Evolutionary conservation across 2,329 filamentous ascomycete genomes (phyloP), one percentile per base, ranked within the genome.

Genomic region (Cordyceps javanica): DNA sequence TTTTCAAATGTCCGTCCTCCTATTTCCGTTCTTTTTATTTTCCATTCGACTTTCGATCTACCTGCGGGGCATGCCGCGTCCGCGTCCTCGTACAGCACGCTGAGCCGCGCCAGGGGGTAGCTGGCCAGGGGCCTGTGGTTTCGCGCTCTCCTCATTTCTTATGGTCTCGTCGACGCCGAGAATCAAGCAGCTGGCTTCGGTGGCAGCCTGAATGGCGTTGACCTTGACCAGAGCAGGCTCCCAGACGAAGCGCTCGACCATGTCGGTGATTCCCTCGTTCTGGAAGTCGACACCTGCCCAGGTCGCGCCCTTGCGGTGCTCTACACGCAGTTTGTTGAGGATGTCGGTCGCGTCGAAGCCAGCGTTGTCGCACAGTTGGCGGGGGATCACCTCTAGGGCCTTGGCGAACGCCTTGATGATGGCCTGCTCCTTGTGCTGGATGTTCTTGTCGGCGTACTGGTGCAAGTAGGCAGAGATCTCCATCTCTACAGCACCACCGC

Each of bases 311-410:
- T 93, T 94, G 71, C 91, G 86, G 78, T 99, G 94, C 82, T 97
- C 93, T 60, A 97, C 94, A 57, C 94, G 90, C 64, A 99, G 82
- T 69, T 91, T 87, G 81, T 97, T 99, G 62, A 99, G 85, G 64
- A 99, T 97, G 69, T 99, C 94, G 53, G 94, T 99, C 26, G 94
- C 92, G 70, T 99, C 94, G 71, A 99, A 97, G 62, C 94, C 94
- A 57, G 94, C 94, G 69, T 99, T 99, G 78, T 99, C 94, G 78
- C 94, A 99, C 60, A 99, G 82, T 77, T 97, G 94, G 67, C 94
- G 88, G 23, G 94, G 94, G 66, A 99, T 95, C 60, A 97, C 88
- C 77, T 99, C 94, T 57, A 99, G 83, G 1, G 94, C 94, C 79
- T 96, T 97, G 66, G 94, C 94, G 66, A 97, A 97, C 5, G 91